A percentile compares a stretch with the other conserved stretches of the same genome.
Conservation (phyloP, 148 eudicot genomes). For the Cornus kousa region DNA sequence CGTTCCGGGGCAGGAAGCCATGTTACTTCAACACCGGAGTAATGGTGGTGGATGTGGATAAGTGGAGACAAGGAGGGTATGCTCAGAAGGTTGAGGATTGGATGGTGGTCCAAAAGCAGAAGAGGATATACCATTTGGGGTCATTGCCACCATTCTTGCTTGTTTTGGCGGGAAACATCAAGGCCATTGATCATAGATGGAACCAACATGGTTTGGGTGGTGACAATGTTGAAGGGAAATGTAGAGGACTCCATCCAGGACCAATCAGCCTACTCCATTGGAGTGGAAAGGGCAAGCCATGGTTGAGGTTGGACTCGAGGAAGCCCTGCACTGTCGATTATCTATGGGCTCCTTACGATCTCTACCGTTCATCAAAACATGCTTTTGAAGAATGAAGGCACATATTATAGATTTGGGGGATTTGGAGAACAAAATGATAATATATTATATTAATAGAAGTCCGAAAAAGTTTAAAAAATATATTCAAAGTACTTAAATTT, state of each 20-base stretch:
- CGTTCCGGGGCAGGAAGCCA: slow-evolving; percentile 20
- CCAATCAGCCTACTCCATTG: slow-evolving; percentile 37
- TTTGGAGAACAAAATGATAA: background rate
- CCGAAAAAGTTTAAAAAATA: background rate
- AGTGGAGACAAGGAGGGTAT: slow-evolving; percentile 36
- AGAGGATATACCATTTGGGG: slow-evolving; percentile 33
- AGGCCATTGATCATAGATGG: slow-evolving; percentile 36
- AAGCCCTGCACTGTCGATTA: slow-evolving; percentile 35
- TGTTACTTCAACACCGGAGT: slow-evolving; percentile 48
- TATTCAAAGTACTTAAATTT: background rate
- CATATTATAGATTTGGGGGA: background rate
- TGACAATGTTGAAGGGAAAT: slow-evolving; percentile 35
- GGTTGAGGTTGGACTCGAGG: slow-evolving; percentile 32
- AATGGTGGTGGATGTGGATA: slow-evolving; percentile 35
- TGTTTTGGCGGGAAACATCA: slow-evolving; percentile 32
- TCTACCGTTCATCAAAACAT: slow-evolving; percentile 29
- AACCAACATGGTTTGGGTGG: slow-evolving; percentile 42
- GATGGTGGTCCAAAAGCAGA: slow-evolving; percentile 42
- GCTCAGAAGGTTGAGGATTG: slow-evolving; percentile 31
- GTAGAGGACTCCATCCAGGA: slow-evolving; percentile 33
- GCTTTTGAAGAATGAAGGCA: slow-evolving; percentile 13
- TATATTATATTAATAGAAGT: background rate
- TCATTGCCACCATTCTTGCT: slow-evolving; percentile 38
- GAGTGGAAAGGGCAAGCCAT: slow-evolving; percentile 45
- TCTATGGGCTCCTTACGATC: slow-evolving; percentile 42